A percentile compares a stretch with the other conserved stretches of the same genome.
Evolutionary conservation across 352 stramenopile genomes (phyloP).

Genomic region (Phytophthora ohioensis): DNA sequence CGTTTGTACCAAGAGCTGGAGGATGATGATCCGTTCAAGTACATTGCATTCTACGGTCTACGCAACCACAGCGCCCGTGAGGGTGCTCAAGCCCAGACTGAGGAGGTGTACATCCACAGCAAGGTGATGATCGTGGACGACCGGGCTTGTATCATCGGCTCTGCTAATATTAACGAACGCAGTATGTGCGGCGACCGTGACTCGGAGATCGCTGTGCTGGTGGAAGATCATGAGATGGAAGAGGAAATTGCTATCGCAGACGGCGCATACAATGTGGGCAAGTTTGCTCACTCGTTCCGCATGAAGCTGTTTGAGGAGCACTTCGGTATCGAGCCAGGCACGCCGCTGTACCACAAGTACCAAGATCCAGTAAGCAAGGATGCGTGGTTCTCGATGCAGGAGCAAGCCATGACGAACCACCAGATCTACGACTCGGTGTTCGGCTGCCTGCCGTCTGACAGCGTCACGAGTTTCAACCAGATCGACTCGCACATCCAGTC

Average conservation of each 20-base stretch:
- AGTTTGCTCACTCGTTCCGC: constrained; percentile 86
- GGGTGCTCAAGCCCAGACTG: constrained; percentile 57
- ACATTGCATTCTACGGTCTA: constrained; percentile 89
- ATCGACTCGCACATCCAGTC: constrained; percentile 64
- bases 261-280: constrained; percentile 64
- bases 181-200: constrained; percentile 89
- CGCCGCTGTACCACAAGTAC: constrained; percentile 65
- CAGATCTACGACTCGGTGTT: constrained; percentile 89
- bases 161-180: constrained; percentile 90
- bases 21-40: constrained; percentile 86
- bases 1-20: constrained; percentile 80
- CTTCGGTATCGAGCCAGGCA: constrained; percentile 67
- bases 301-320: constrained; percentile 91
- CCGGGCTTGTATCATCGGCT: constrained; percentile 80
- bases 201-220: constrained; percentile 87
- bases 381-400: constrained; percentile 86
- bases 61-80: constrained; percentile 63
- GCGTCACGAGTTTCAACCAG: constrained; percentile 72
- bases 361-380: constrained; percentile 65
- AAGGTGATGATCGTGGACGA: constrained; percentile 94
- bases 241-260: constrained; percentile 57
- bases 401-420: constrained; percentile 85
- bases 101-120: constrained; percentile 91
- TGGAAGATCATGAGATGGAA: constrained; percentile 85
- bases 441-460: constrained; percentile 81